These are phyloP conservation scores for Parmelia sp. DNA, from an alignment of 495 filamentous ascomycete genomes.

Conservation along the genomic window DNA sequence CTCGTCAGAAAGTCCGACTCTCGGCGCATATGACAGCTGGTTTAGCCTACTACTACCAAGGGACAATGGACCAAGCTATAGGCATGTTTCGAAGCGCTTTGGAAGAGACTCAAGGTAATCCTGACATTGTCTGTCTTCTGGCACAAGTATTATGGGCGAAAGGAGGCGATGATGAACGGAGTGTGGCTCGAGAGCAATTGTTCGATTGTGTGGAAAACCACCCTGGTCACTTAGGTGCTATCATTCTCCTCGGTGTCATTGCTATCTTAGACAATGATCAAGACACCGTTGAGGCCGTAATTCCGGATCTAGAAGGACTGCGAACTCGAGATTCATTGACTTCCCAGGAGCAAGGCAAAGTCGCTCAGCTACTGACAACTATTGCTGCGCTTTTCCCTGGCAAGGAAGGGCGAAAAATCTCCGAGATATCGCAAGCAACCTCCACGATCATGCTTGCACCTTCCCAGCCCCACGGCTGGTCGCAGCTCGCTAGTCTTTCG, in stretches of 20 bases:
- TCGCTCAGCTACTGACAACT: slow-evolving; percentile 53
- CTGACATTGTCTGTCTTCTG: slow-evolving; percentile 82
- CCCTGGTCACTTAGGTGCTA: slow-evolving; percentile 67
- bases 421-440: slow-evolving; percentile 46
- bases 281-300: slow-evolving; percentile 73
- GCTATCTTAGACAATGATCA: slow-evolving; percentile 70
- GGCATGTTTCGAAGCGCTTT: slow-evolving; percentile 76
- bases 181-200: slow-evolving; percentile 70
- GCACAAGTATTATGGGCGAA: slow-evolving; percentile 91
- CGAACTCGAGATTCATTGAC: slow-evolving; percentile 54
- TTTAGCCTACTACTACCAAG: slow-evolving; percentile 65
- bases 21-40: slow-evolving; percentile 85
- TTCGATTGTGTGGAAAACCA: slow-evolving; percentile 68
- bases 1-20: slow-evolving; percentile 60
- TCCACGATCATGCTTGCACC: slow-evolving; percentile 73
- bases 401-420: slow-evolving; percentile 21
- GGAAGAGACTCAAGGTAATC: slow-evolving; percentile 66
- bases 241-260: slow-evolving; percentile 74
- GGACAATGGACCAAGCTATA: slow-evolving; percentile 58
- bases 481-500: slow-evolving; percentile 53
- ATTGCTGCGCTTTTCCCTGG: slow-evolving; percentile 42
- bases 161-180: slow-evolving; percentile 65
- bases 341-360: slow-evolving; percentile 41
- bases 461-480: slow-evolving; percentile 69
- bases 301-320: slow-evolving; percentile 65